phyloP scores from a whole-genome alignment of 208 protist species.

The Trichomonas vaginalis region DNA sequence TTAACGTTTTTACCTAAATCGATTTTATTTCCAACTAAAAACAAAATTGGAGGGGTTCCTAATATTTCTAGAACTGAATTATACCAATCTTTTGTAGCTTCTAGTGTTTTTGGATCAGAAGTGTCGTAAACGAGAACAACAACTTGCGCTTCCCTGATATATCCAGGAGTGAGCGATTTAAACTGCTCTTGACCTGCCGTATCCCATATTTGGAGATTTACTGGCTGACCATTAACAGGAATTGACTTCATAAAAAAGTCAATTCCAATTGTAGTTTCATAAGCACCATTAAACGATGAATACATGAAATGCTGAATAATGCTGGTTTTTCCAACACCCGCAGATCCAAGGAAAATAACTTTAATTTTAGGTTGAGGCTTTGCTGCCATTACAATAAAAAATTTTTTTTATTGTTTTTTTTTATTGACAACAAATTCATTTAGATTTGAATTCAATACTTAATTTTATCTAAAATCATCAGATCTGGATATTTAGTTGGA shows the following conservation, averaged over 20 bases:
- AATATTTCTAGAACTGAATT: not conserved
- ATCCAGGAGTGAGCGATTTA: not conserved
- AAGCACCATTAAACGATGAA: not conserved
- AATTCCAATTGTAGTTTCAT: not conserved
- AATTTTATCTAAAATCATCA: too few species aligned
- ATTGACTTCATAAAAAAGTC: conserved; percentile 14
- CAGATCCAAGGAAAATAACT: not conserved
- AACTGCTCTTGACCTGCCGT: conserved; percentile 17
- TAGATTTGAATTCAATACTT: too few species aligned
- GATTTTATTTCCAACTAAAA: conserved; percentile 2
- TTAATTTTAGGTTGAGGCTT: too few species aligned
- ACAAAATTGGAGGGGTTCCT: not conserved
- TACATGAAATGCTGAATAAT: conserved; percentile 5
- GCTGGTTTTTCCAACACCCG: not conserved
- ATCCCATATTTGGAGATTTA: conserved; percentile 18
- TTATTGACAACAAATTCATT: too few species aligned
- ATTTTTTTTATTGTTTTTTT: too few species aligned
- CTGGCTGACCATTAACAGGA: not conserved
- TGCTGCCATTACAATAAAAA: too few species aligned
- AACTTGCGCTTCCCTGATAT: not conserved
- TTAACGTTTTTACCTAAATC: not conserved
- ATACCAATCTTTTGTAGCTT: not conserved
- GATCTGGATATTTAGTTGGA: too few species aligned
- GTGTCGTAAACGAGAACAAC: conserved; percentile 49
- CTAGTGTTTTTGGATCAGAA: not conserved